These are phyloP conservation scores for Fraxinus latifolia DNA, from an alignment of 305 asterid species.

Conservation along the genomic window DNA sequence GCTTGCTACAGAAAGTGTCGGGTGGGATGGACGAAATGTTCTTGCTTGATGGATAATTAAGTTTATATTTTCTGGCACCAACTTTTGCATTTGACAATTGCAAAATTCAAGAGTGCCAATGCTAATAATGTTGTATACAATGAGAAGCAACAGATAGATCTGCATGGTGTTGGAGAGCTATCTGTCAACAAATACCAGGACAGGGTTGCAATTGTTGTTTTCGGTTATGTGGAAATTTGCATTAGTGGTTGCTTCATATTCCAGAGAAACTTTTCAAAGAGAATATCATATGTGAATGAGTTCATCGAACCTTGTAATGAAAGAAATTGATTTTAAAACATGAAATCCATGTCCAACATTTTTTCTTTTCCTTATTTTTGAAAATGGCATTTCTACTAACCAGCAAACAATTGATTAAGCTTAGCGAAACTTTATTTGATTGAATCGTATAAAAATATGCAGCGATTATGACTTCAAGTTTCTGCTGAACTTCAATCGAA, in stretches of 20 bases:
- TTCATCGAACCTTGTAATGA: background rate
- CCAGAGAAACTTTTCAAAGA: background rate
- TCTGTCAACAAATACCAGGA: conserved; percentile 1
- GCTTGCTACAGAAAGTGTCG: background rate
- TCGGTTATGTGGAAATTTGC: background rate
- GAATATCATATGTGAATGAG: background rate
- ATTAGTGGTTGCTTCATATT: background rate
- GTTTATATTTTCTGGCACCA: background rate
- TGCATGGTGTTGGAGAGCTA: background rate
- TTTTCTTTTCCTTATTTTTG: background rate
- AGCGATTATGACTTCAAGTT: background rate
- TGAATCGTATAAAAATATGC: background rate
- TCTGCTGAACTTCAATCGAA: background rate
- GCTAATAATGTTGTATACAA: background rate
- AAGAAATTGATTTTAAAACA: background rate
- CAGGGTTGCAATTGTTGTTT: background rate
- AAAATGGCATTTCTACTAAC: background rate
- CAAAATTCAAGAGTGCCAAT: background rate
- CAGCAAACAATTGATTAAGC: background rate
- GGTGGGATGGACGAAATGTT: background rate
- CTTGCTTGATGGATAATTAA: background rate
- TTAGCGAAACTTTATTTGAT: background rate
- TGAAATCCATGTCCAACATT: background rate
- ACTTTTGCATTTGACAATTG: background rate
- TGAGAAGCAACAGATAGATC: background rate